Evolutionary conservation across 1,284 basidiomycete genomes (phyloP).

Genomic region (Termitomyces sp.): DNA sequence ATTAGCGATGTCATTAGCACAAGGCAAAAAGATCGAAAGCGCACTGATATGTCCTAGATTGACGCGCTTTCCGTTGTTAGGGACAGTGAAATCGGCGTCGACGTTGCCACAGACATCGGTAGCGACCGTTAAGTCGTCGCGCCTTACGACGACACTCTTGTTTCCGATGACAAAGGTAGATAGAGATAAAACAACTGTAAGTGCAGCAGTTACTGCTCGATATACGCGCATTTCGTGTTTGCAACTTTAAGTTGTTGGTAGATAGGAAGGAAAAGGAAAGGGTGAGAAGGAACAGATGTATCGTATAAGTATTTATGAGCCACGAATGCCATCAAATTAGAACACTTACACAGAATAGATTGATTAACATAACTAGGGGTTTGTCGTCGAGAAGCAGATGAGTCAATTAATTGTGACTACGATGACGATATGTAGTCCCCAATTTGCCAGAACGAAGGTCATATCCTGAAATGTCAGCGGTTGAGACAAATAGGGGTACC

Average conservation of each 20-base stretch:
- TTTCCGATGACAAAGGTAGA: constrained; percentile 10
- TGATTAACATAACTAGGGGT: constrained; percentile 2
- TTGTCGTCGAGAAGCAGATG: neutral
- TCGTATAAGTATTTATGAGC: neutral
- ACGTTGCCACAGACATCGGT: constrained; percentile 38
- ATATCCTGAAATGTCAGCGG: neutral
- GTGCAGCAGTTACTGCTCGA: neutral
- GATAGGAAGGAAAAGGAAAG: neutral
- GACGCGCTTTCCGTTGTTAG: constrained; percentile 21
- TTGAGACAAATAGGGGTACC: neutral
- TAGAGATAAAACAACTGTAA: constrained; percentile 9
- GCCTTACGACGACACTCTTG: constrained; percentile 9
- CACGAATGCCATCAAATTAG: neutral
- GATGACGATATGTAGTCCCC: neutral
- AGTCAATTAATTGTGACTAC: neutral
- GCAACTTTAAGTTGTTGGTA: neutral
- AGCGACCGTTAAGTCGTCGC: constrained; percentile 11
- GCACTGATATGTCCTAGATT: constrained; percentile 30
- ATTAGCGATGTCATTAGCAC: neutral
- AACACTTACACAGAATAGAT: neutral
- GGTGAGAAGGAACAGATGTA: neutral
- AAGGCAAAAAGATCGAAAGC: constrained; percentile 5
- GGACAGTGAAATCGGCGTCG: constrained; percentile 27
- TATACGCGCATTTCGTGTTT: constrained; percentile 4
- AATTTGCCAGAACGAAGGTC: neutral